Conservation (phyloP, 352 stramenopile genomes). For the Thalassiosira mediterranea region DNA sequence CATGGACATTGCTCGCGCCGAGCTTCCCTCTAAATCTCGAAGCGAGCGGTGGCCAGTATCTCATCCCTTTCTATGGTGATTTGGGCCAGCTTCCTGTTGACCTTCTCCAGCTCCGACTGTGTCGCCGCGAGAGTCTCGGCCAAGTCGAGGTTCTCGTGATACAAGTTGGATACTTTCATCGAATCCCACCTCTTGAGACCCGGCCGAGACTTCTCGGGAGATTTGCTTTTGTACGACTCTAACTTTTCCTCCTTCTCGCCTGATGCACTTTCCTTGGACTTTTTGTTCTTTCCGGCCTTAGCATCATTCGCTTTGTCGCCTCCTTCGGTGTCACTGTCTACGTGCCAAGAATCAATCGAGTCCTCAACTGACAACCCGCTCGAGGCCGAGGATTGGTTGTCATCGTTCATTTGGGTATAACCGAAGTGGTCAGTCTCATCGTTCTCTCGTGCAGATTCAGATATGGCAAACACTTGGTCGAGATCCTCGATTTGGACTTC, state of each 20-base stretch:
- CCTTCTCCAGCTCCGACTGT: conserved; percentile 26
- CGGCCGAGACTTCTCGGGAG: not conserved
- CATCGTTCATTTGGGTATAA: not conserved
- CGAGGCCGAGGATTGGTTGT: not conserved
- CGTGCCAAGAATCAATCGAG: not conserved
- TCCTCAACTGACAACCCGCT: not conserved
- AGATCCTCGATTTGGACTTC: too few relatives aligned
- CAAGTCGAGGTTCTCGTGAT: conserved; percentile 22
- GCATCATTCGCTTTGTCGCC: not conserved
- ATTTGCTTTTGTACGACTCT: not conserved
- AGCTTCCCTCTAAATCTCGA: too few relatives aligned
- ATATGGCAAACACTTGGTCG: not conserved
- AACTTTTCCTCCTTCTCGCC: not conserved
- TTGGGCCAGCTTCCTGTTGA: conserved; percentile 13
- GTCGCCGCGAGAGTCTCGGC: conserved; percentile 19
- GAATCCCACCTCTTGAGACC: conserved; percentile 3
- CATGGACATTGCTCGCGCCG: too few relatives aligned
- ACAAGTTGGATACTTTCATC: conserved; percentile 17
- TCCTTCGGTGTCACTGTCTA: not conserved
- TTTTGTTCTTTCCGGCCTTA: conserved; percentile 3
- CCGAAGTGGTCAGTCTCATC: not conserved
- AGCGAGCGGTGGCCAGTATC: conserved; percentile 31
- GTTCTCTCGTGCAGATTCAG: not conserved
- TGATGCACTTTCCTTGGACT: not conserved
- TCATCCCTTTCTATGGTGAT: conserved; percentile 18